phyloP scores from a whole-genome alignment of 345 rosid species.

The Populus pruinosa region DNA sequence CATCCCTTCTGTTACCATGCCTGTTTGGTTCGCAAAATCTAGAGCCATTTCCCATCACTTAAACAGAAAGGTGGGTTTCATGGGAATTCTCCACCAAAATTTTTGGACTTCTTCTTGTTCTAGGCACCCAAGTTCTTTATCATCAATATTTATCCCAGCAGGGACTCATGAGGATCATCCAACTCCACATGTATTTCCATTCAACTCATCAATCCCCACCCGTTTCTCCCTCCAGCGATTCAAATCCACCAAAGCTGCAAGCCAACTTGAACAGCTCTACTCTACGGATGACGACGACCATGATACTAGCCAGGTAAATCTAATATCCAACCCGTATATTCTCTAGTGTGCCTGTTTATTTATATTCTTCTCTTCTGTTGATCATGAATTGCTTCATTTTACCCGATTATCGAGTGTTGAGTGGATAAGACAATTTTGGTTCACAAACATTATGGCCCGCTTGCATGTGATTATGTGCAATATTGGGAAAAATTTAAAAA shows the following conservation, averaged over 20 bases:
- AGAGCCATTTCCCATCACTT: conserved; percentile 26
- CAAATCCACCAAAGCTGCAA: conserved; percentile 40
- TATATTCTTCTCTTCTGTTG: neutral
- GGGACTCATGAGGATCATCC: neutral
- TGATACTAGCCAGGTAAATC: conserved; percentile 38
- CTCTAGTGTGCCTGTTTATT: neutral
- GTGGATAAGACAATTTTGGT: neutral
- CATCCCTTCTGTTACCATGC: conserved; percentile 24
- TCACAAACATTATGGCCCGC: neutral
- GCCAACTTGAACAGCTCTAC: conserved; percentile 27
- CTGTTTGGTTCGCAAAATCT: conserved; percentile 42
- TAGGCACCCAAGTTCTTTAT: neutral
- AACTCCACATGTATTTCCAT: neutral
- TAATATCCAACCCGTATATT: neutral
- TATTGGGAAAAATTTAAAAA: too few species aligned
- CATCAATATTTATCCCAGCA: neutral
- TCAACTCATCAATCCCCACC: neutral
- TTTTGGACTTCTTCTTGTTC: neutral
- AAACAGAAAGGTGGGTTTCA: conserved; percentile 20
- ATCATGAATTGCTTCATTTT: neutral
- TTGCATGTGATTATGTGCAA: neutral
- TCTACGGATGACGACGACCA: conserved; percentile 32
- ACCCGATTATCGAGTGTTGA: neutral
- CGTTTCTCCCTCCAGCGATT: conserved; percentile 20
- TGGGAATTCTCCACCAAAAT: conserved; percentile 7